Percentiles rank a stretch among this genome's conserved stretches.
Evolutionary conservation across 1,139 yeast species (phyloP).

Genomic region (Geotrichum australiense): DNA sequence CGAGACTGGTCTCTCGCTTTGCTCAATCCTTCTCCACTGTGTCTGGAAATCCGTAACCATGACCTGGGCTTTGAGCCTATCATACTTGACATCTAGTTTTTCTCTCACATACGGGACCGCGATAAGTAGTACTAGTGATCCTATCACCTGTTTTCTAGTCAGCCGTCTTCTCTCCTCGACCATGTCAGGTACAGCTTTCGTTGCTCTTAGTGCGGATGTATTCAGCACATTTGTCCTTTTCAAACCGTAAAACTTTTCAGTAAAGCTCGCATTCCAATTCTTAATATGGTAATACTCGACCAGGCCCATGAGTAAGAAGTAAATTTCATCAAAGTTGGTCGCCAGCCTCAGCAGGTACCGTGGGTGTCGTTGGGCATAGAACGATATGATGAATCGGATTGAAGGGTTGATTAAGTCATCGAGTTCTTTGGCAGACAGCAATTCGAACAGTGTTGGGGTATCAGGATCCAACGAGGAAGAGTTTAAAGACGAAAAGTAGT

Average conservation of each 20-base stretch:
- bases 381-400: slow-evolving; percentile 67
- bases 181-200: slow-evolving; percentile 38
- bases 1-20: slow-evolving; percentile 21
- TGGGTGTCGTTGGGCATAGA: slow-evolving; percentile 77
- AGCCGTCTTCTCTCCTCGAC: slow-evolving; percentile 52
- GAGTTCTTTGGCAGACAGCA: slow-evolving; percentile 73
- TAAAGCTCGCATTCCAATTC: slow-evolving; percentile 78
- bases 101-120: slow-evolving; percentile 64
- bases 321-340: slow-evolving; percentile 71
- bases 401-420: slow-evolving; percentile 78
- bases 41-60: slow-evolving; percentile 44
- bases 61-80: slow-evolving; percentile 53
- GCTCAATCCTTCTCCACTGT: slow-evolving; percentile 29
- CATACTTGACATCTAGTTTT: slow-evolving; percentile 61
- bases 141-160: slow-evolving; percentile 47
- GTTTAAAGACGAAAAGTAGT: slow-evolving; percentile 72
- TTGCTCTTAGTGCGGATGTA: slow-evolving; percentile 27
- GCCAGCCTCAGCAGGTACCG: slow-evolving; percentile 55
- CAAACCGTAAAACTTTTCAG: slow-evolving; percentile 88
- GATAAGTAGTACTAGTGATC: slow-evolving; percentile 56
- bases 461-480: slow-evolving; percentile 69
- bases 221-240: slow-evolving; percentile 47
- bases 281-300: slow-evolving; percentile 68
- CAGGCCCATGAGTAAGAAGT: slow-evolving; percentile 52
- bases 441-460: slow-evolving; percentile 76